phyloP scores from a whole-genome alignment of 768 basidiomycete genomes.

The Lentinula detonsa region DNA sequence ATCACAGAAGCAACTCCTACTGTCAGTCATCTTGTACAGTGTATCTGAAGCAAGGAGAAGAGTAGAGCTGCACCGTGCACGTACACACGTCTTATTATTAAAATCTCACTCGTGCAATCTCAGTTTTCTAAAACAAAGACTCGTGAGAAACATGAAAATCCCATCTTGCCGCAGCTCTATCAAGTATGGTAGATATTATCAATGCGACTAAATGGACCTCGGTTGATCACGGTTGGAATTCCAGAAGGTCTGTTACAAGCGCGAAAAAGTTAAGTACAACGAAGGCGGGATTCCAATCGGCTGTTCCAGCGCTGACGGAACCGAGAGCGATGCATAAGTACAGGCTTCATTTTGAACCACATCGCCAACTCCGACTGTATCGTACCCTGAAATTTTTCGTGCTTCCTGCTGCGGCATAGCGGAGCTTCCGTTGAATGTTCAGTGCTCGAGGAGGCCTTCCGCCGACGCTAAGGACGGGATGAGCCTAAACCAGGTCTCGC shows the following conservation, averaged over 20 bases:
- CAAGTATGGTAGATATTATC: no score
- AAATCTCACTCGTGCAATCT: no score
- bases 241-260: conserved; percentile 31
- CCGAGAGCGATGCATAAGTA: background rate
- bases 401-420: background rate
- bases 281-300: conserved; percentile 66
- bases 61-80: no score
- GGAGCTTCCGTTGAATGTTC: background rate
- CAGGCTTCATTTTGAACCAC: background rate
- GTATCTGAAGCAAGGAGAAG: no score
- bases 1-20: no score
- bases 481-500: no score
- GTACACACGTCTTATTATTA: no score
- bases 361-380: background rate
- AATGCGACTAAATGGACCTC: background rate
- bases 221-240: conserved; percentile 11
- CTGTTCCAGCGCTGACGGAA: conserved; percentile 23
- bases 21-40: no score
- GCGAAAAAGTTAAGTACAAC: conserved; percentile 30
- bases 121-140: no score
- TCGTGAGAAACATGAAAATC: no score
- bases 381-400: background rate
- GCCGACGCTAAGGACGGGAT: no score
- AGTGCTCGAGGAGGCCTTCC: background rate
- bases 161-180: no score